phyloP scores from a whole-genome alignment of 2,329 filamentous ascomycete genomes.

The Arthrobotrys pseudoclavata region DNA sequence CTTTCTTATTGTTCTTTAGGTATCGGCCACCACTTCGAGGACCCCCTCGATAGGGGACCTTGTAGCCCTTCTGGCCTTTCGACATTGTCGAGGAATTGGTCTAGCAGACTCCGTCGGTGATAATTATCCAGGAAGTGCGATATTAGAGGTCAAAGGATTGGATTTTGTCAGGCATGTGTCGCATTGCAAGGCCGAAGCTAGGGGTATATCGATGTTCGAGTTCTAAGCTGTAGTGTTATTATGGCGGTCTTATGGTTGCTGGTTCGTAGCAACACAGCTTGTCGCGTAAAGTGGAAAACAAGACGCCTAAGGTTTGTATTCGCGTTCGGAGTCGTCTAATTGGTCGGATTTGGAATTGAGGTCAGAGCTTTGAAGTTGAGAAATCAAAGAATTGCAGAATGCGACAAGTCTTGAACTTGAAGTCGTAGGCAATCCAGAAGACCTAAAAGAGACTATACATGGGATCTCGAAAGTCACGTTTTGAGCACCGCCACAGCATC shows the following conservation, averaged over 20 bases:
- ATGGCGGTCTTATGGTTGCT: conserved; percentile 25
- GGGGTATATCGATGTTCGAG: conserved; percentile 25
- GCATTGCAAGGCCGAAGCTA: conserved; percentile 33
- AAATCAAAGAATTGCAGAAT: not conserved
- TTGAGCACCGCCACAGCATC: conserved; percentile 5
- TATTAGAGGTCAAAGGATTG: not conserved
- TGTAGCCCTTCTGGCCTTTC: conserved; percentile 45
- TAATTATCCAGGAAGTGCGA: not conserved
- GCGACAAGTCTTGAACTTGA: not conserved
- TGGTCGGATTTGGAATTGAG: not conserved
- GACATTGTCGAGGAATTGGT: conserved; percentile 34
- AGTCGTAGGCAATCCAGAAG: not conserved
- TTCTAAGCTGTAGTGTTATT: conserved; percentile 12
- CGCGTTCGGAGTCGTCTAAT: conserved; percentile 29
- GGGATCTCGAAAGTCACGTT: conserved; percentile 15
- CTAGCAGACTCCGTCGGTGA: conserved; percentile 52
- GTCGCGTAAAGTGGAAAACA: conserved; percentile 64
- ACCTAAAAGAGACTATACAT: not conserved
- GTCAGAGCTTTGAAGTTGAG: conserved; percentile 1
- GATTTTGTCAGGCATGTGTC: conserved; percentile 10
- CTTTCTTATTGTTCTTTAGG: conserved; percentile 71
- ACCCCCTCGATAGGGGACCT: conserved; percentile 73
- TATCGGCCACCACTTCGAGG: conserved; percentile 68
- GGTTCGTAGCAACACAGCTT: conserved; percentile 64
- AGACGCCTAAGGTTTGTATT: conserved; percentile 22